A percentile compares a stretch with the other conserved stretches of the same genome.
Evolutionary conservation across 208 protist genomes (phyloP).

Genomic region (Lotmaria passim): DNA sequence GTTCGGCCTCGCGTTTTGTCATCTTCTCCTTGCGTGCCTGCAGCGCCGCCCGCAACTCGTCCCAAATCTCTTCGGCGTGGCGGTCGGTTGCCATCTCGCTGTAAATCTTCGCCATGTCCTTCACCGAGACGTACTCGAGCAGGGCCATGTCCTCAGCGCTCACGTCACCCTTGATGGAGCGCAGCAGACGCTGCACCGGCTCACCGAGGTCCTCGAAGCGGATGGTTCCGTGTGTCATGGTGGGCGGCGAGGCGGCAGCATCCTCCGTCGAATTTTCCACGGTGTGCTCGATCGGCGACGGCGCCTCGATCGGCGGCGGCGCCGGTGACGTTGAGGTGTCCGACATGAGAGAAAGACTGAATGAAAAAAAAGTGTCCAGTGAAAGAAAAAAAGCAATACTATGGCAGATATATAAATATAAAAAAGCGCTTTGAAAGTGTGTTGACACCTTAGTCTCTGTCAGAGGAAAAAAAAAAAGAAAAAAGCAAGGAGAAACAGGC

Average conservation of each 20-base stretch:
- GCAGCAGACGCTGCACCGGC: constrained; percentile 82
- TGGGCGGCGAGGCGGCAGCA: not conserved
- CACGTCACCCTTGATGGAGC: constrained; percentile 60
- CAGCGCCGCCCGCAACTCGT: constrained; percentile 60
- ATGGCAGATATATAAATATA: too few species aligned
- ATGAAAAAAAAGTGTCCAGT: not conserved
- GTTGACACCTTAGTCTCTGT: too few species aligned
- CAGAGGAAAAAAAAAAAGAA: too few species aligned
- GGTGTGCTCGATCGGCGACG: too few species aligned
- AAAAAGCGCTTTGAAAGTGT: too few species aligned
- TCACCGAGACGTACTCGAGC: constrained; percentile 80
- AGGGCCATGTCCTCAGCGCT: constrained; percentile 82
- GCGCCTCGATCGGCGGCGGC: not conserved
- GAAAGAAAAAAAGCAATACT: too few species aligned
- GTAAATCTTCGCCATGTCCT: constrained; percentile 90
- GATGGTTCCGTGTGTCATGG: constrained; percentile 62
- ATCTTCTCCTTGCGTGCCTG: constrained; percentile 55
- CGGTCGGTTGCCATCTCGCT: constrained; percentile 68
- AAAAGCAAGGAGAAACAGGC: too few species aligned
- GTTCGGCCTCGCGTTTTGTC: constrained; percentile 42
- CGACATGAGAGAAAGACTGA: not conserved
- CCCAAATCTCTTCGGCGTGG: constrained; percentile 81
- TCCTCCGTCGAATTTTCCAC: too few species aligned
- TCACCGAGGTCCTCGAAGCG: constrained; percentile 87
- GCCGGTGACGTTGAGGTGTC: not conserved